phyloP scores from a whole-genome alignment of 2,329 filamentous ascomycete genomes.

The Stagonosporopsis tanaceti region DNA sequence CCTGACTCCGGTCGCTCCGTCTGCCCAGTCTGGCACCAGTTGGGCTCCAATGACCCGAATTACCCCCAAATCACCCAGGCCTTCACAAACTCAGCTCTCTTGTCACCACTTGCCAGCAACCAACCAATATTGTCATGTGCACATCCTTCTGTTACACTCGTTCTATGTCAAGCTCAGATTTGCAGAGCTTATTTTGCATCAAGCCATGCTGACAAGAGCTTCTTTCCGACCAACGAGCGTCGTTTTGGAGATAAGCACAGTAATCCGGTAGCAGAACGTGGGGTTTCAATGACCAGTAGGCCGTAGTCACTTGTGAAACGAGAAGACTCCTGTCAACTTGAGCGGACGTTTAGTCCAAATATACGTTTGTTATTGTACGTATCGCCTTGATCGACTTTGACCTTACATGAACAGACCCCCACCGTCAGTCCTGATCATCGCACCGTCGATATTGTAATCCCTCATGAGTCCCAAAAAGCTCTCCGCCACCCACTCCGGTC shows the following conservation, averaged over 20 bases:
- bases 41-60: not conserved
- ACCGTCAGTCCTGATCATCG: conserved; percentile 55
- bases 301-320: conserved; percentile 3
- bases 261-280: not conserved
- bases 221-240: conserved; percentile 1
- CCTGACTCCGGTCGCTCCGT: not conserved
- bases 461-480: conserved; percentile 58
- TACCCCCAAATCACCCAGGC: not conserved
- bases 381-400: not conserved
- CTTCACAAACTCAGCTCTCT: not conserved
- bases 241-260: not conserved
- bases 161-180: conserved; percentile 8
- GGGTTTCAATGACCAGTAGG: conserved; percentile 3
- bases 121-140: not conserved
- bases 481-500: conserved; percentile 50
- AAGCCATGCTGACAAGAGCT: conserved; percentile 12
- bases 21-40: not conserved
- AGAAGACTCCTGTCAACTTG: no score
- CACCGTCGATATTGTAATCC: conserved; percentile 57
- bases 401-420: conserved; percentile 38
- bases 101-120: not conserved
- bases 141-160: not conserved
- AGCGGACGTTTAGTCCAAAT: not conserved
- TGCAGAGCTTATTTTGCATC: conserved; percentile 16
- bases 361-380: not conserved